These are phyloP conservation scores for Wickerhamiella parazyma DNA, from an alignment of 805 yeast species.

Conservation along the genomic window DNA sequence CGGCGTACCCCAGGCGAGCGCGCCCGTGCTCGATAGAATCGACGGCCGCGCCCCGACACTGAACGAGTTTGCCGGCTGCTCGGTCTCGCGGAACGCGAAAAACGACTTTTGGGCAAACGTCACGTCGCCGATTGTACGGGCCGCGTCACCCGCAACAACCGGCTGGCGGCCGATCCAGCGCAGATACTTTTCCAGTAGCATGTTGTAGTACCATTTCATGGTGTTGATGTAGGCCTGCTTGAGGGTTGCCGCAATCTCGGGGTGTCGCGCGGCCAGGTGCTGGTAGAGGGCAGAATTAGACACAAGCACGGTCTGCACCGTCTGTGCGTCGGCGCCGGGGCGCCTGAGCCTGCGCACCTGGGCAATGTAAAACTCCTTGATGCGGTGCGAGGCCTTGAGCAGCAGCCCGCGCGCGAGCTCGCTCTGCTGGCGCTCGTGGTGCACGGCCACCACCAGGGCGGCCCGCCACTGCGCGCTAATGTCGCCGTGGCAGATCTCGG, in stretches of 20 bases:
- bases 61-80: slow-evolving; percentile 11
- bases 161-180: slow-evolving; percentile 19
- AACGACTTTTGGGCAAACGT: slow-evolving; percentile 8
- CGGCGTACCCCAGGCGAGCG: slow-evolving; percentile 12
- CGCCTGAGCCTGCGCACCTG: slow-evolving; percentile 57
- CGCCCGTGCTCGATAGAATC: slow-evolving; percentile 10
- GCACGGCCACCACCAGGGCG: slow-evolving; percentile 19
- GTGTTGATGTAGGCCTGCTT: slow-evolving; percentile 73
- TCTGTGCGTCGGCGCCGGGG: slow-evolving; percentile 57
- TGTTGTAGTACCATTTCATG: slow-evolving; percentile 84
- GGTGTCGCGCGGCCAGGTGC: slow-evolving; percentile 43
- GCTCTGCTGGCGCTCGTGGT: slow-evolving; percentile 20
- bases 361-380: slow-evolving; percentile 51
- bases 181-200: slow-evolving; percentile 42
- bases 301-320: slow-evolving; percentile 52
- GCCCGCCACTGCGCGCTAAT: slow-evolving; percentile 47
- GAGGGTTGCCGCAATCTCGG: slow-evolving; percentile 55
- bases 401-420: slow-evolving; percentile 35
- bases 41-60: slow-evolving; percentile 19
- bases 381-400: slow-evolving; percentile 56
- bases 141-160: slow-evolving; percentile 4
- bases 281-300: slow-evolving; percentile 46
- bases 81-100: background rate
- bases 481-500: slow-evolving; percentile 43
- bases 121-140: slow-evolving; percentile 6